Percentiles rank a stretch among this genome's conserved stretches.
Conservation (phyloP, 2,329 filamentous ascomycete genomes). For the Botryosphaeria dothidea region DNA sequence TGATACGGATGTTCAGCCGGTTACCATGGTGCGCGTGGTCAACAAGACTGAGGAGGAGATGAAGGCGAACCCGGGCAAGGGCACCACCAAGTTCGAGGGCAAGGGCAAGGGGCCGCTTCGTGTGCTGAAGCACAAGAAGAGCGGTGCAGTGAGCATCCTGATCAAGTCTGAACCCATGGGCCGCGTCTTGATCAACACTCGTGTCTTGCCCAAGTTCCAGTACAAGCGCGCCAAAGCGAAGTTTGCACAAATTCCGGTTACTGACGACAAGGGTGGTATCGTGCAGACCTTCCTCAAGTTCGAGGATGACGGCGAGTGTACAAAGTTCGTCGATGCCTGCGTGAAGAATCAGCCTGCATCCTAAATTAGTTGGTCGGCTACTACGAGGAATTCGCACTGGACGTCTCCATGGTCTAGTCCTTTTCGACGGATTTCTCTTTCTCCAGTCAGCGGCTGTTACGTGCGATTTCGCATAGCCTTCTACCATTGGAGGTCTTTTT, state of each 20-base stretch:
- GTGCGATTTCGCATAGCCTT: no score
- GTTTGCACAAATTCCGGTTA: conserved; percentile 30
- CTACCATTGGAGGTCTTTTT: no score
- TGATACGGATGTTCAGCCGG: conserved; percentile 15
- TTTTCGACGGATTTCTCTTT: no score
- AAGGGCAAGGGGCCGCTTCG: conserved; percentile 35
- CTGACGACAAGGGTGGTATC: conserved; percentile 30
- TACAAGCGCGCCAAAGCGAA: conserved; percentile 27
- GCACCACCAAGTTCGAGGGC: conserved; percentile 33
- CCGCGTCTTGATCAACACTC: conserved; percentile 34
- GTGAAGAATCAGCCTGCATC: conserved; percentile 1
- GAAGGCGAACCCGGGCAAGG: conserved; percentile 24
- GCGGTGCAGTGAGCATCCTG: conserved; percentile 33
- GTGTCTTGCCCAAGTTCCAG: conserved; percentile 30
- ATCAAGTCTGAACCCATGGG: conserved; percentile 34
- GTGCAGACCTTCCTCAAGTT: conserved; percentile 29
- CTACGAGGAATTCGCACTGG: neutral
- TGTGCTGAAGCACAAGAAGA: conserved; percentile 39
- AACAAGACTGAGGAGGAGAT: conserved; percentile 27
- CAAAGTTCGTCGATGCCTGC: conserved; percentile 26
- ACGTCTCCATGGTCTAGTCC: no score
- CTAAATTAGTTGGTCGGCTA: neutral
- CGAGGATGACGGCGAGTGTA: conserved; percentile 31
- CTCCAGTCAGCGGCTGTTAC: no score
- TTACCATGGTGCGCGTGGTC: conserved; percentile 29